Base-by-base conservation (phyloP, 768 basidiomycete species). In the Mycena filopes region DNA sequence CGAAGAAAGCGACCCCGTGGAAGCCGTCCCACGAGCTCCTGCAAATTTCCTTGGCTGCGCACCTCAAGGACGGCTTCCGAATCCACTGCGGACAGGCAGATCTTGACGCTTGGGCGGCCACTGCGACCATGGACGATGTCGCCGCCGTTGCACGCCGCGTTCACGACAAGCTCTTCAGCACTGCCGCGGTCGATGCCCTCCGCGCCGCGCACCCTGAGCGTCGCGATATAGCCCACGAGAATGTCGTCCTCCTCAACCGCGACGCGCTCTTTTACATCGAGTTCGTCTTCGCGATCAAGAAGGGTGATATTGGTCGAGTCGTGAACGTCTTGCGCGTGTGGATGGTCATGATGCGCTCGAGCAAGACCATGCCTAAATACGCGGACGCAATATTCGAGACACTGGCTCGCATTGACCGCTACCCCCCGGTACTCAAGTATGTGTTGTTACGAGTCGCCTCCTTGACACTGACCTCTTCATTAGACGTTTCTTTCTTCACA, bases 271-370 rank as follows among this genome's bases (percentile, higher is more conserved):
- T 66, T 18, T 73, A 70, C 33, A 46, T 65, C 10, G 67, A 63
- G n/a, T 40, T 72, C 36, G 56, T 59, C 0, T 48, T 55, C 36
- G 71, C 72, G 1, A 67, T 72, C 63, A 72, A 71, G 40, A 28
- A 43, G 28, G 72, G 72, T 11, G 72, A 70, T n/a, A 70, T 73
- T 21, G 72, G 72, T 15, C 55, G 69, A 3, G 66, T 73, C 3
- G 33, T 65, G 18, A 62, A 64, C 18, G 60, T 66, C 2, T 42
- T 70, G 4, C 18, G 28, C 2, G 28, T 59, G 8, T 69, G 60
- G 59, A 69, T 71, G 68, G 59, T 71, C 3, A 66, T 69, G 64
- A 62, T 71, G 59, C 28, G 68, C 15, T 47, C 55, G 3, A 20
- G 12, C 23, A 49, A 48, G 10, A 64, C 63, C 21, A 71, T 69